Base-by-base conservation (phyloP, 2,329 filamentous ascomycete genomes). In the Alternaria consortialis region DNA sequence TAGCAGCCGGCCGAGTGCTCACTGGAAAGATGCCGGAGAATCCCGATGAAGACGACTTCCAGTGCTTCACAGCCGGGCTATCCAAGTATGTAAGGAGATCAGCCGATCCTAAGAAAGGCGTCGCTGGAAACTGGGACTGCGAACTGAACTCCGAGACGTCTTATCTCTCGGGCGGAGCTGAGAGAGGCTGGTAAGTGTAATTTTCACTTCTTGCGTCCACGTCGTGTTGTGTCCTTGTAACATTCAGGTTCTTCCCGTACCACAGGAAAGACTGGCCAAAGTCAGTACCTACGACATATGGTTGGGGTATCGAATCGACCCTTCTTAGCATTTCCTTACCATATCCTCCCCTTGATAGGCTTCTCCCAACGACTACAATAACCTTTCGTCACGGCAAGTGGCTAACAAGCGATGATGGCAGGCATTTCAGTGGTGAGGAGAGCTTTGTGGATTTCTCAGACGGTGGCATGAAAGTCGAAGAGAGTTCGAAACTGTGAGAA, bases 81-180 rank as follows among this genome's bases (percentile, higher is more conserved):
- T 93, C 88, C 68, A 87, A 87, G 39, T 97, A 89, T 77, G 80
- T 80, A 40, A 79, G 87, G 53, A 81, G 81, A 60, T 72, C 44
- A 40, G 82, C 51, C 23, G 69, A 74, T 34, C 84, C 80, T 66
- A 86, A 86, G 0, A 83, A 80, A 23, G 90, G 90, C 20, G 86
- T 94, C 39, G 83, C 85, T 27, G 93, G 92, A 37, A 90, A 90
- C 29, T 99, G 94, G 94, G 84, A 87, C 40, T 94, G 93, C 74
- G 85, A 88, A 61, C 76, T 87, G 54, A 94, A 97, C 80, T 93
- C 93, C 15, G 92, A 97, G 77, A 97, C 93, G 73, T 89, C 86
- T 61, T 97, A 94, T 79, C 82, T 98, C 67, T 87, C 84, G 55
- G 85, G 86, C 56, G 94, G 94, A 7, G 90, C 91, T 71, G 94